Conservation (phyloP, 805 yeast genomes). For the Wickerhamiella galacta region DNA sequence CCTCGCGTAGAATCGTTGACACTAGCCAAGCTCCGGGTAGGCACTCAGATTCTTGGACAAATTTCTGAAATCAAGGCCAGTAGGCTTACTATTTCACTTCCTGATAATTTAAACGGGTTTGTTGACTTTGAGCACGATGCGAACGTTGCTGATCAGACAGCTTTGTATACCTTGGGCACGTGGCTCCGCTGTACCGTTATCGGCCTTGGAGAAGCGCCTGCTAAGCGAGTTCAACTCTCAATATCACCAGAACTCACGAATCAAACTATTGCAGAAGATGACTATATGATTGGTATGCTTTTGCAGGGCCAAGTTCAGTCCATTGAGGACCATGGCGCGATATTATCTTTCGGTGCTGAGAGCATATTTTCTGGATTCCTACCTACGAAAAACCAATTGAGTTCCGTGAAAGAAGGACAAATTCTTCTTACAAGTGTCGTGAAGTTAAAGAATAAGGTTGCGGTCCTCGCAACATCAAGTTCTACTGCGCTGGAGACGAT, state of each 20-base stretch:
- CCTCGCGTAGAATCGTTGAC: conserved; percentile 45
- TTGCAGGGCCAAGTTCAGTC: conserved; percentile 67
- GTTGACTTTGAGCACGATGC: conserved; percentile 13
- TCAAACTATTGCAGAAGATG: conserved; percentile 39
- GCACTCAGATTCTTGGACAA: conserved; percentile 65
- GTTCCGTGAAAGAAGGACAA: conserved; percentile 37
- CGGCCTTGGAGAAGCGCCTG: conserved; percentile 26
- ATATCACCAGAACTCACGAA: conserved; percentile 65
- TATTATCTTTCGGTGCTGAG: conserved; percentile 45
- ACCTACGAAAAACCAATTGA: conserved; percentile 43
- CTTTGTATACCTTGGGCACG: conserved; percentile 53
- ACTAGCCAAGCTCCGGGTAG: conserved; percentile 49
- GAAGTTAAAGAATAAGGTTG: conserved; percentile 8
- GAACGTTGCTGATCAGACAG: conserved; percentile 39
- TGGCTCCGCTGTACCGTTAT: conserved; percentile 75
- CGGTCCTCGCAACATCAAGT: conserved; percentile 21
- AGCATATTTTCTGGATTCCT: conserved; percentile 34
- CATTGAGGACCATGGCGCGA: conserved; percentile 83
- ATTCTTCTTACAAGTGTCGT: conserved; percentile 46
- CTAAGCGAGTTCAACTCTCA: conserved; percentile 27
- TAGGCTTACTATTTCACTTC: conserved; percentile 54
- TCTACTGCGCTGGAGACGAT: conserved; percentile 46
- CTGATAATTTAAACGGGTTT: conserved; percentile 66
- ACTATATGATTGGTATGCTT: conserved; percentile 36
- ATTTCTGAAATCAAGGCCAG: conserved; percentile 39